Evolutionary conservation across 805 yeast species (phyloP).

Genomic region (Zygotorulaspora chibaensis): DNA sequence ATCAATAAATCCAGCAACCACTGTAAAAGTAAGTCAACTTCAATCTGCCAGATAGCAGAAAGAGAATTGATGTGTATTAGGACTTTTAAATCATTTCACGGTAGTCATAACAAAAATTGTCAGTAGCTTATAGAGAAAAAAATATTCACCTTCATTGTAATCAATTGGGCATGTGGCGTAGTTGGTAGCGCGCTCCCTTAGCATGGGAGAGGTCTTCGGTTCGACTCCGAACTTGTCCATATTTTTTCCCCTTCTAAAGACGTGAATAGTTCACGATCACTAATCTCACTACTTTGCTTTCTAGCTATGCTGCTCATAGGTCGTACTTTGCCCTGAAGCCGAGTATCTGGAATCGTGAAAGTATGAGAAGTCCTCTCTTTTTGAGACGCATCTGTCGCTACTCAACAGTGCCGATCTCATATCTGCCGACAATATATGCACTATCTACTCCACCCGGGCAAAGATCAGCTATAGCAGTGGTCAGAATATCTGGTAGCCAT

Average conservation of each 20-base stretch:
- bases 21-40: no score
- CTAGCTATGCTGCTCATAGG: background rate
- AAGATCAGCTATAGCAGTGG: conserved; percentile 80
- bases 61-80: no score
- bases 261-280: no score
- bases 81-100: no score
- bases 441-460: conserved; percentile 72
- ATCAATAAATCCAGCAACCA: no score
- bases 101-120: no score
- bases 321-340: no score
- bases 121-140: no score
- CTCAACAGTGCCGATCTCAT: conserved; percentile 3
- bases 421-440: conserved; percentile 76
- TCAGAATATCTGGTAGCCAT: conserved; percentile 75
- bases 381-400: background rate
- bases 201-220: conserved; percentile 75
- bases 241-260: conserved; percentile 26
- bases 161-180: conserved; percentile 63
- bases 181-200: conserved; percentile 76
- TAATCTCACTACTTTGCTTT: background rate
- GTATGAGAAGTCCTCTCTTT: no score
- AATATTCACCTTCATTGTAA: no score
- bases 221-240: conserved; percentile 74
- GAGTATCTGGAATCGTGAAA: no score
- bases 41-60: no score